Evolutionary conservation across 1,284 basidiomycete genomes (phyloP).

Genomic region (Tylopilus orsonianus): DNA sequence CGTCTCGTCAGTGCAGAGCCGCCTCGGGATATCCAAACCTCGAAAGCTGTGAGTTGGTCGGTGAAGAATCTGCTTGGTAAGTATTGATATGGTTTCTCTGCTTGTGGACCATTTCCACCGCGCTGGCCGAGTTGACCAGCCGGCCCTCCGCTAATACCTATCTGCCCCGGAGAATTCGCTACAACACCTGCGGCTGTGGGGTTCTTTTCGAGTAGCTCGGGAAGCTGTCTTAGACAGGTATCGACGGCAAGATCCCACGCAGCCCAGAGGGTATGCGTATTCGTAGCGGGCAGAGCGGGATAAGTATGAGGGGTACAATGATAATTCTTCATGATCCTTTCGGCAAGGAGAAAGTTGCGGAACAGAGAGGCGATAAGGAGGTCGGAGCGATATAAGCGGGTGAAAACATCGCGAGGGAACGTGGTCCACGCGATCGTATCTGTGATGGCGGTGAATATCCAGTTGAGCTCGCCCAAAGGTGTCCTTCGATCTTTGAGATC

Average conservation of each 20-base stretch:
- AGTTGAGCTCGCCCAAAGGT: slow-evolving; percentile 95
- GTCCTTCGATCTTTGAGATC: slow-evolving; percentile 96
- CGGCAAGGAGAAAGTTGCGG: slow-evolving; percentile 94
- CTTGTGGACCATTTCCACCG: slow-evolving; percentile 33
- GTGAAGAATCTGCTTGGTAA: slow-evolving; percentile 93
- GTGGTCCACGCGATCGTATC: slow-evolving; percentile 99
- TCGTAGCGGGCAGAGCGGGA: slow-evolving; percentile 89
- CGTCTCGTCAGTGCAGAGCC: slow-evolving; percentile 77
- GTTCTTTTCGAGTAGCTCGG: slow-evolving; percentile 77
- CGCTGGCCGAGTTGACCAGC: slow-evolving; percentile 38
- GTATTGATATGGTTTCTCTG: slow-evolving; percentile 64
- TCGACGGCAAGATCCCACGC: slow-evolving; percentile 99
- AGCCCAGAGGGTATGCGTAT: slow-evolving; percentile 95
- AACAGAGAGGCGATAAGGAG: slow-evolving; percentile 95
- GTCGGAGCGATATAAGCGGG: slow-evolving; percentile 92
- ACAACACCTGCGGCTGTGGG: slow-evolving; percentile 39
- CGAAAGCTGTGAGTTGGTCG: slow-evolving; percentile 96
- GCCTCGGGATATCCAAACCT: slow-evolving; percentile 95
- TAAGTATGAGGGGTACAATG: slow-evolving; percentile 96
- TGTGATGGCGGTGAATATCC: slow-evolving; percentile 99
- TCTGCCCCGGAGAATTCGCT: slow-evolving; percentile 27
- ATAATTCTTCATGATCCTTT: slow-evolving; percentile 98
- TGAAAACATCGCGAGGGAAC: slow-evolving; percentile 92
- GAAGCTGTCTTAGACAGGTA: slow-evolving; percentile 91
- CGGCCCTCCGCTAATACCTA: slow-evolving; percentile 38